A percentile compares a stretch with the other conserved stretches of the same genome.
These are phyloP conservation scores for Coelastrella sp. DNA, from an alignment of 139 green algal genomes.

Conservation along the genomic window DNA sequence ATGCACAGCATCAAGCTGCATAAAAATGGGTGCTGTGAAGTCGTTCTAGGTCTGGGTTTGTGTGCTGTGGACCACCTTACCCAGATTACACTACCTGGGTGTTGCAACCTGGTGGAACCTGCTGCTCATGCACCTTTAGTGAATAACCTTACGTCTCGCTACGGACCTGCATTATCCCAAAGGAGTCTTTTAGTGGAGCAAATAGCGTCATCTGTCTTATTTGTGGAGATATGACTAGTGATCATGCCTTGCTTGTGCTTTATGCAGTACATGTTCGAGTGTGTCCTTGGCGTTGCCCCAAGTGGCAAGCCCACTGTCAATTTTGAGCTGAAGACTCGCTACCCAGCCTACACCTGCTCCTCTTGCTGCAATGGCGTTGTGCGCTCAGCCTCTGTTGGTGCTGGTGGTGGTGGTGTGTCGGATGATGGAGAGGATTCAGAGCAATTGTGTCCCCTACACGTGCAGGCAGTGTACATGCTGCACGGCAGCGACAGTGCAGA, in stretches of 20 bases:
- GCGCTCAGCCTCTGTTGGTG: background rate
- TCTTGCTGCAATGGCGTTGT: background rate
- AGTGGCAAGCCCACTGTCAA: background rate
- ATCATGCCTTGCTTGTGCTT: background rate
- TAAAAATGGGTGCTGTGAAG: no score
- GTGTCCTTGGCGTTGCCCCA: background rate
- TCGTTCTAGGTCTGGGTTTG: no score
- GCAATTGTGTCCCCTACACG: conserved; percentile 4
- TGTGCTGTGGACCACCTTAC: no score
- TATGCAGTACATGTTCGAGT: background rate
- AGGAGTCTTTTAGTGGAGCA: no score
- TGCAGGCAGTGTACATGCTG: conserved; percentile 18
- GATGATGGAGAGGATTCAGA: background rate
- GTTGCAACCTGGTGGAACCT: no score
- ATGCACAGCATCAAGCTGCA: no score
- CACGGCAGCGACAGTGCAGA: background rate
- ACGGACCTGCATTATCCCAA: no score
- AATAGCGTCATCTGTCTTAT: background rate
- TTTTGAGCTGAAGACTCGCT: background rate
- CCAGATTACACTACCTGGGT: no score
- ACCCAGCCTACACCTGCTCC: background rate
- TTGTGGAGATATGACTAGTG: background rate
- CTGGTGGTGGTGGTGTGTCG: background rate
- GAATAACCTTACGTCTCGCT: no score
- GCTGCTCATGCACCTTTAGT: no score